phyloP scores from a whole-genome alignment of 1,139 yeast species.

The Yamadazyma friedrichii region DNA sequence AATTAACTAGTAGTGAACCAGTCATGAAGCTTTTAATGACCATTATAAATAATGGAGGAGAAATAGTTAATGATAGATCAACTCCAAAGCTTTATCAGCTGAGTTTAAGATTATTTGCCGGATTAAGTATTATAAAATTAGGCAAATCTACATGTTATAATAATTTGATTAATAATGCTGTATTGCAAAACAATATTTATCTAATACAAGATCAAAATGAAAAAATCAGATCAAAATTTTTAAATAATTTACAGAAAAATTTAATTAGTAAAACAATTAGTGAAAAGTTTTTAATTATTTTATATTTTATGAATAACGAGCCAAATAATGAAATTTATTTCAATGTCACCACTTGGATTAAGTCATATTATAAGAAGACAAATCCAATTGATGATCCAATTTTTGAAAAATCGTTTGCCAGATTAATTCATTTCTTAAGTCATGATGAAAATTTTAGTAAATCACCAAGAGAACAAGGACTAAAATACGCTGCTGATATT shows the following conservation, averaged over 20 bases:
- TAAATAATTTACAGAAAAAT: conserved; percentile 50
- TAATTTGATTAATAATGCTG: conserved; percentile 49
- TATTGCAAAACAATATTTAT: conserved; percentile 53
- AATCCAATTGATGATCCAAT: conserved; percentile 41
- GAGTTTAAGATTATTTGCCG: conserved; percentile 68
- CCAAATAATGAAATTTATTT: conserved; percentile 52
- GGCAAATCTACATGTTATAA: conserved; percentile 58
- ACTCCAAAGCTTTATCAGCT: conserved; percentile 66
- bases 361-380: conserved; percentile 52
- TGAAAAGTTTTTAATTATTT: conserved; percentile 62
- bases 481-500: conserved; percentile 55
- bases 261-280: conserved; percentile 56
- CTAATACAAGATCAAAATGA: conserved; percentile 67
- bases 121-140: conserved; percentile 60
- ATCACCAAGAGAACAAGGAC: conserved; percentile 31
- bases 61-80: conserved; percentile 53
- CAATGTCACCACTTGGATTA: conserved; percentile 69
- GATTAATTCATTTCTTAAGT: conserved; percentile 68
- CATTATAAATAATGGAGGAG: conserved; percentile 79
- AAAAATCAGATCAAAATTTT: conserved; percentile 55
- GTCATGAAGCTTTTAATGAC: conserved; percentile 66
- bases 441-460: conserved; percentile 70
- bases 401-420: conserved; percentile 63
- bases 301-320: conserved; percentile 78
- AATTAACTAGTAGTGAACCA: conserved; percentile 49